Evolutionary conservation across 257 asterid genomes (phyloP).

Genomic region (Lavandula angustifolia): DNA sequence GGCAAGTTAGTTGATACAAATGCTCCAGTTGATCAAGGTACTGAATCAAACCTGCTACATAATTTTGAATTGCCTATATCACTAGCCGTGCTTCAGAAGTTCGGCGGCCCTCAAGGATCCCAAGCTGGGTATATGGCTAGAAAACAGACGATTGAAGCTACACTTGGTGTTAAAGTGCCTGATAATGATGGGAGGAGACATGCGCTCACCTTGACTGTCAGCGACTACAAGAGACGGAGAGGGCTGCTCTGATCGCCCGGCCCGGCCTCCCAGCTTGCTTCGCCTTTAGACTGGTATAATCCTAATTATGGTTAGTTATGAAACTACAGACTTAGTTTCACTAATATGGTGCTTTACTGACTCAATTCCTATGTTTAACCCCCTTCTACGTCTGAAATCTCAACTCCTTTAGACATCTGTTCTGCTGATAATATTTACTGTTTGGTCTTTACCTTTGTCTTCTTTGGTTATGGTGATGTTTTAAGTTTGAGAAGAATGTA

Average conservation of each 20-base stretch:
- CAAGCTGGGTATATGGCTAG: constrained; percentile 90
- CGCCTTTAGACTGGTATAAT: no score
- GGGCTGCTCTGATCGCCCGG: constrained; percentile 60
- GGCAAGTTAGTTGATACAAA: constrained; percentile 89
- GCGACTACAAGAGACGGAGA: constrained; percentile 92
- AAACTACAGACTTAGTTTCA: neutral
- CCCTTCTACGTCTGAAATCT: no score
- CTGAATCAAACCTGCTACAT: constrained; percentile 62
- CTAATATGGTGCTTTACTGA: no score
- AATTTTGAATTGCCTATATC: constrained; percentile 77
- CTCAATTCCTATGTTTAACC: no score
- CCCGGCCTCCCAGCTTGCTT: no score
- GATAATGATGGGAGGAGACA: constrained; percentile 93
- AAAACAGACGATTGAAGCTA: constrained; percentile 86
- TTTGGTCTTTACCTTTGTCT: neutral
- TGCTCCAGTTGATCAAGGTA: constrained; percentile 88
- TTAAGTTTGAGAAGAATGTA: no score
- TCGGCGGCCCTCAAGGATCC: constrained; percentile 82
- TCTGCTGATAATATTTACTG: no score
- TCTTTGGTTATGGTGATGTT: neutral
- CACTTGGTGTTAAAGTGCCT: constrained; percentile 70
- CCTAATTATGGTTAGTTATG: no score
- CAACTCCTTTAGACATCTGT: no score
- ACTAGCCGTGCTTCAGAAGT: constrained; percentile 67
- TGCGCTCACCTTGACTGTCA: constrained; percentile 75